A percentile compares a stretch with the other conserved stretches of the same genome.
phyloP scores from a whole-genome alignment of 345 rosid species.

The Erodium maritimum region DNA sequence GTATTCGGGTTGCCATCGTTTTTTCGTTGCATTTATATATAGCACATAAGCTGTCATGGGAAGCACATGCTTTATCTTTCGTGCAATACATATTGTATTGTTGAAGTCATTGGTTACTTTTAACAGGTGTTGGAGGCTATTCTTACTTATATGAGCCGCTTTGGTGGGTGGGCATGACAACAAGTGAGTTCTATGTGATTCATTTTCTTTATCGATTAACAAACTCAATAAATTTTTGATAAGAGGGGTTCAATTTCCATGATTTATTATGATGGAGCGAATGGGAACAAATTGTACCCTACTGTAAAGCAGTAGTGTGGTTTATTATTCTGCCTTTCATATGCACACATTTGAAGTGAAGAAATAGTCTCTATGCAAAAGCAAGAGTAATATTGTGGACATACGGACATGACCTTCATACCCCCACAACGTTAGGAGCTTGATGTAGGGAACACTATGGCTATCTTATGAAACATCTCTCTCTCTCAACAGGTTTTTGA shows the following conservation, averaged over 20 bases:
- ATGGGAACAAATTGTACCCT: not conserved
- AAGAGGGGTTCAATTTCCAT: not conserved
- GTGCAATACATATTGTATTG: not conserved
- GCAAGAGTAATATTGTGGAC: too few species aligned
- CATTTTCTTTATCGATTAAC: not conserved
- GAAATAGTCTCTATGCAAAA: too few species aligned
- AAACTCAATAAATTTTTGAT: not conserved
- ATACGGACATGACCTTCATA: too few species aligned
- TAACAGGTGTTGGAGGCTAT: conserved; percentile 26
- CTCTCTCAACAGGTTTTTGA: not conserved
- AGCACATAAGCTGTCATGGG: too few species aligned
- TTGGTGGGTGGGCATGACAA: conserved; percentile 35
- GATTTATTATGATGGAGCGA: not conserved
- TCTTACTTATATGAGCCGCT: conserved; percentile 28
- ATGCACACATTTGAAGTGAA: too few species aligned
- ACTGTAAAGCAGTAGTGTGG: too few species aligned
- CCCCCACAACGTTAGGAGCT: not conserved
- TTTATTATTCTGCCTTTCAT: too few species aligned
- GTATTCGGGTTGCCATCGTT: not conserved
- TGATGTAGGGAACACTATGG: not conserved
- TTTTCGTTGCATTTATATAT: too few species aligned
- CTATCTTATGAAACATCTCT: not conserved
- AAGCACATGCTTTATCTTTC: too few species aligned
- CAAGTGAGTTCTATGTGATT: conserved; percentile 16
- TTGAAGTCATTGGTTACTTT: not conserved